Conservation (phyloP, 2,329 filamentous ascomycete species). For the Fusarium annulatum region DNA sequence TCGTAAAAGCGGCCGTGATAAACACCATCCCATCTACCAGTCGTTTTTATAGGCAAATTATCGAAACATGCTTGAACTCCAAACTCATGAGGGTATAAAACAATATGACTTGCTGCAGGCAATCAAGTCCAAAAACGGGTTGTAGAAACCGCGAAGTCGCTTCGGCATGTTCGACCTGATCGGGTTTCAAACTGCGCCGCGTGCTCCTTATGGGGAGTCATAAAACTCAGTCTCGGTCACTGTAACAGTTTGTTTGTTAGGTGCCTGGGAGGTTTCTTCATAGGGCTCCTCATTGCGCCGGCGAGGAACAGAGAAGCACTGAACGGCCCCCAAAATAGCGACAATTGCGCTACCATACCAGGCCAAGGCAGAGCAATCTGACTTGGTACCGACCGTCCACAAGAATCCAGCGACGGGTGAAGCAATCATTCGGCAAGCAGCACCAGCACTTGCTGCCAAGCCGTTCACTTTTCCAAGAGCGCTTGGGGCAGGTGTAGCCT, state of each 20-base stretch:
- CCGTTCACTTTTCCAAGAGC: slow-evolving; percentile 74
- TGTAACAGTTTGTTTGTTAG: slow-evolving; percentile 34
- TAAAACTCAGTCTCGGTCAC: slow-evolving; percentile 49
- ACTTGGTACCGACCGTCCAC: slow-evolving; percentile 68
- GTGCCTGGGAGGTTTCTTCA: slow-evolving; percentile 45
- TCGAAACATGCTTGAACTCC: slow-evolving; percentile 22
- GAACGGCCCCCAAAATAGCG: slow-evolving; percentile 66
- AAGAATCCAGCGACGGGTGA: slow-evolving; percentile 73
- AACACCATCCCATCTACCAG: slow-evolving; percentile 2
- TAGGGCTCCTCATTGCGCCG: slow-evolving; percentile 40
- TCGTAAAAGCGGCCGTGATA: slow-evolving; percentile 15
- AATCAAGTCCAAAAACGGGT: slow-evolving; percentile 1
- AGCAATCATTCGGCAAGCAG: slow-evolving; percentile 74
- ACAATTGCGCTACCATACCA: slow-evolving; percentile 72
- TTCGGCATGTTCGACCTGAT: background rate
- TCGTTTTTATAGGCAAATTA: background rate
- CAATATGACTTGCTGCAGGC: background rate
- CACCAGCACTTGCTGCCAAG: slow-evolving; percentile 72
- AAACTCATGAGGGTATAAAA: background rate
- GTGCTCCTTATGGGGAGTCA: slow-evolving; percentile 34
- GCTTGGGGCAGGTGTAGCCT: slow-evolving; percentile 67
- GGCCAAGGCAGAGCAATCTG: slow-evolving; percentile 69
- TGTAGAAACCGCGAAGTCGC: background rate
- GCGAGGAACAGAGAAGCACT: slow-evolving; percentile 67
- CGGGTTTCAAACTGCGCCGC: background rate